Base-by-base conservation (phyloP, 495 filamentous ascomycete species). In the Xylaria cubensis region DNA sequence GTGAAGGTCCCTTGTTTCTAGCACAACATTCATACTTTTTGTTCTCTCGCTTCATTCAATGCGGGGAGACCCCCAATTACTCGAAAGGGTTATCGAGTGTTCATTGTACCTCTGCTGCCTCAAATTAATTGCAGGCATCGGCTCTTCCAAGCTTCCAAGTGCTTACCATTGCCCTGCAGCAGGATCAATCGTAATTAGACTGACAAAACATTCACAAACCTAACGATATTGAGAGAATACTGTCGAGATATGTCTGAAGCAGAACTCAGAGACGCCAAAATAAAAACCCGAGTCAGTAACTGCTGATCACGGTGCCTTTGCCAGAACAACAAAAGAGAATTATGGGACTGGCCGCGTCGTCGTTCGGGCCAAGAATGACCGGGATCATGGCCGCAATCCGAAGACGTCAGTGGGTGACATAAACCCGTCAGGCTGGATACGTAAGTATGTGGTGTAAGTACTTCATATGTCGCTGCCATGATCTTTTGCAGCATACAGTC, bases 41-140 rank as follows among this genome's bases (percentile, higher is more conserved):
- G 32, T 39, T 39, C 12, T 41, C 13, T 44, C 39, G 55, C 7
- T 36, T 36, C 2, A 0, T 34, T 55, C 24, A 55, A 56, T 56
- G 65, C 21, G 65, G 65, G 50, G 65, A 24, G 48, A 2, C 2
- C 6, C 29, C 21, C n/a, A 36, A 67, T 67, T 67, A 46, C 64
- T 34, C 64, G 2, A 67, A 67, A 67, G 48, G 56, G 65, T 42
- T 67, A 67, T 67, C 19, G n/a, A 67, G 32, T 24, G 65, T 67
- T 17, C 21, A 26, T 67, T 44, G 65, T 67, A 56, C 64, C 13
- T 53, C 3, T 32, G 15, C 12, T 13, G 61, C 44, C 36, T 15
- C 21, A 42, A 42, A 65, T 65, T 65, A 65, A 26, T 50, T 65
- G 42, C 42, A 26, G 61, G 39, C 42, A 65, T 48, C n/a, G 50